Evolutionary conservation across 2,329 filamentous ascomycete genomes (phyloP), one percentile per base, ranked within the genome.

Genomic region (Colletotrichum sp.): DNA sequence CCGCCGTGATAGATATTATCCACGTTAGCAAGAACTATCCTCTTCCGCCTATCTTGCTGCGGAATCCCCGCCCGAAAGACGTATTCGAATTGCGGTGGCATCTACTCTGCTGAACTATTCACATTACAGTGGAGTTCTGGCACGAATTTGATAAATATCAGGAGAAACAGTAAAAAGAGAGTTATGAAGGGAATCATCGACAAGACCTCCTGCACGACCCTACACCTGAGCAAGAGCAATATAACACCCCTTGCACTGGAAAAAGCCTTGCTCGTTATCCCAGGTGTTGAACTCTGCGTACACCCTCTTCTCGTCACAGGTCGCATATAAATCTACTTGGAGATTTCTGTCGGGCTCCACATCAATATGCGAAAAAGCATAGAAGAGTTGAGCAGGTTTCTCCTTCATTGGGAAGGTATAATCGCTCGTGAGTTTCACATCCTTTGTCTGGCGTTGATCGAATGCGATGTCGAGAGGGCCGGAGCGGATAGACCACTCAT

Each of bases 391-490:
- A 3, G 36, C 36, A 43, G 36, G 36, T 4, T 43, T 43, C 16
- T 43, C 36, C 36, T 43, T 43, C 36, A 43, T 43, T 43, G 36
- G 16, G 2, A 43, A 43, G 16, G 0, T 4, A 4, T 18, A 43
- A 1, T 43, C 36, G 1, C 16, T n/a, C 0, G 36, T 18, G 2
- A 43, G 16, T 18, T 43, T 43, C 0, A 43, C 36, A 3, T 4
- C 2, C 36, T 18, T 43, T 18, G 36, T 43, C 16, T 2, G 36
- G 2, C 36, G 36, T 3, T 43, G 36, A 43, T 18, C 36, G 36
- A 43, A 43, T 4, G 36, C 36, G 2, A 43, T 43, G 16, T 43
- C 36, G 36, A 43, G 36, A 43, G 36, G 36, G 16, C 36, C 36
- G 36, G 36, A 43, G 36, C 36, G 36, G 16, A 43, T 43, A 4